Conservation (phyloP, 768 basidiomycete genomes). For the Lanmaoa rubissima region DNA sequence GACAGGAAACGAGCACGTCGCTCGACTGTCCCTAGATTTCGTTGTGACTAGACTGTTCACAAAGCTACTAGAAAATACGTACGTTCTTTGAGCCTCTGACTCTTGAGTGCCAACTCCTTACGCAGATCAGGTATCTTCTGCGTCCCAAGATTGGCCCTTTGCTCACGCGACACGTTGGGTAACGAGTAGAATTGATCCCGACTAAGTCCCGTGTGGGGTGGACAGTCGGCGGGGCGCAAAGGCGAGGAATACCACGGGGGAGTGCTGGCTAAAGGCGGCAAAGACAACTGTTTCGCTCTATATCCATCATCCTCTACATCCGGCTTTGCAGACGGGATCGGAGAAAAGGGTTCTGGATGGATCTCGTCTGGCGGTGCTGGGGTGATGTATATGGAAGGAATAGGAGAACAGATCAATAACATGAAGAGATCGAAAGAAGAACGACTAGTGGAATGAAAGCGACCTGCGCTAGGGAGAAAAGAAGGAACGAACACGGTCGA, state of each 20-base stretch:
- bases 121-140: slow-evolving; percentile 60
- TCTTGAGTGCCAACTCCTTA: slow-evolving; percentile 71
- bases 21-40: slow-evolving; percentile 46
- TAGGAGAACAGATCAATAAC: slow-evolving; percentile 39
- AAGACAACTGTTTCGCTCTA: slow-evolving; percentile 56
- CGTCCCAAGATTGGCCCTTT: slow-evolving; percentile 42
- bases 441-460: slow-evolving; percentile 27
- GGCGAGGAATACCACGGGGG: slow-evolving; percentile 46
- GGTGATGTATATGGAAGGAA: slow-evolving; percentile 72
- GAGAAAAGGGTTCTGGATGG: slow-evolving; percentile 57
- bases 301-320: slow-evolving; percentile 48
- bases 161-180: slow-evolving; percentile 59
- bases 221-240: slow-evolving; percentile 42
- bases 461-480: slow-evolving; percentile 51
- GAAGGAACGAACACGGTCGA: slow-evolving; percentile 25
- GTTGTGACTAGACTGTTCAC: slow-evolving; percentile 1
- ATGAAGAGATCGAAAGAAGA: slow-evolving; percentile 31
- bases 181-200: slow-evolving; percentile 61
- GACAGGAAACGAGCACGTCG: slow-evolving; percentile 74
- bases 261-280: slow-evolving; percentile 35
- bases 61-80: slow-evolving; percentile 25
- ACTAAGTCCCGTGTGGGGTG: slow-evolving; percentile 53
- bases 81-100: slow-evolving; percentile 75
- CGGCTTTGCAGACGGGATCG: slow-evolving; percentile 43
- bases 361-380: slow-evolving; percentile 58